These are phyloP conservation scores for Penicillium rolfsii DNA, from an alignment of 2,329 filamentous ascomycete genomes.

Conservation along the genomic window DNA sequence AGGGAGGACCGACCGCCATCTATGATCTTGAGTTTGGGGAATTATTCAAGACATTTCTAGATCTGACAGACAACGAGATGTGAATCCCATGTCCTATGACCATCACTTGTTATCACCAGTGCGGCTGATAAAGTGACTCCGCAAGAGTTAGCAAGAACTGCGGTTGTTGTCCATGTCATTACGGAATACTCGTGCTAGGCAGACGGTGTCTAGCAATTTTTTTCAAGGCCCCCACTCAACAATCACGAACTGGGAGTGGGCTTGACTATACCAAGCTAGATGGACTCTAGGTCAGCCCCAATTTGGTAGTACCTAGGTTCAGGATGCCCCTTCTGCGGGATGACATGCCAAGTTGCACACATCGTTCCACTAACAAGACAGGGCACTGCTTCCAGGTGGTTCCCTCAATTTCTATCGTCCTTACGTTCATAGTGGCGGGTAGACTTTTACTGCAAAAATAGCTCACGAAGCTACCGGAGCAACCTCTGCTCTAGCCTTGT, in stretches of 20 bases:
- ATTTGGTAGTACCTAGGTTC: not conserved
- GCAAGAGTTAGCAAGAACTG: too few relatives aligned
- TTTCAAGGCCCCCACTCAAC: too few relatives aligned
- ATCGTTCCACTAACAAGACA: not conserved
- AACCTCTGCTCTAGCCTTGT: not conserved
- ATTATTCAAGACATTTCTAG: not conserved
- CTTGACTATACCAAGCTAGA: not conserved
- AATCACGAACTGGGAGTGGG: too few relatives aligned
- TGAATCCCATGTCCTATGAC: not conserved
- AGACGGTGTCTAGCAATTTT: too few relatives aligned
- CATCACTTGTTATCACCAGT: too few relatives aligned
- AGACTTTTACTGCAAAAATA: not conserved
- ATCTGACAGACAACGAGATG: not conserved
- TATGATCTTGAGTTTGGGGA: not conserved
- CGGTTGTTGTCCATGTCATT: too few relatives aligned
- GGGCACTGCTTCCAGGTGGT: not conserved
- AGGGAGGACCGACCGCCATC: not conserved
- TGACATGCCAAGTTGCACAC: not conserved
- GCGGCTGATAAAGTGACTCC: too few relatives aligned
- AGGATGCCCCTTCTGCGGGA: not conserved
- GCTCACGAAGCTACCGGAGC: not conserved
- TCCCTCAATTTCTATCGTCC: not conserved
- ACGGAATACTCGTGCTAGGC: too few relatives aligned
- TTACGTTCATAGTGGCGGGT: not conserved
- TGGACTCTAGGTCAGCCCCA: not conserved